phyloP scores from a whole-genome alignment of 2,329 filamentous ascomycete genomes.

The Scedosporium boydii region DNA sequence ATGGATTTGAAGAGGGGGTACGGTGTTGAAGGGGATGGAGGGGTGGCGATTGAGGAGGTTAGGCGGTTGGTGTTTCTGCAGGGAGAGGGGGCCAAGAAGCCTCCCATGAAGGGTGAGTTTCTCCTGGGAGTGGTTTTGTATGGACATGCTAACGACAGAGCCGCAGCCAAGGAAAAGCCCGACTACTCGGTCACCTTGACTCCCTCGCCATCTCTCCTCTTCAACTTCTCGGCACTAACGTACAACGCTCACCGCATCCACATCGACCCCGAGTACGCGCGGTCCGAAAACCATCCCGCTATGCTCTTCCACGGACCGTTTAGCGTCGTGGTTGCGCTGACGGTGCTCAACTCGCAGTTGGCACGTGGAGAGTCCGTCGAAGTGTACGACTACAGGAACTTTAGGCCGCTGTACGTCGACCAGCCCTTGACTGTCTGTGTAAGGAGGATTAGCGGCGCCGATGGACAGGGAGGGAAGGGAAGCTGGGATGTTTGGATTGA shows the following conservation, averaged over 20 bases:
- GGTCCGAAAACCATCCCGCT: constrained; percentile 63
- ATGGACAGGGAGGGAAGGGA: constrained; percentile 28
- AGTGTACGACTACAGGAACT: constrained; percentile 67
- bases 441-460: constrained; percentile 30
- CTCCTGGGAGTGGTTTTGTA: background rate
- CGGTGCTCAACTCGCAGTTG: constrained; percentile 36
- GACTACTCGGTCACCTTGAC: constrained; percentile 41
- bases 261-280: constrained; percentile 63
- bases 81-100: constrained; percentile 9
- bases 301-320: constrained; percentile 84
- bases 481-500: constrained; percentile 59
- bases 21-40: constrained; percentile 16
- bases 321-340: constrained; percentile 66
- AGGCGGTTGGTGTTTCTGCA: constrained; percentile 44
- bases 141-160: background rate
- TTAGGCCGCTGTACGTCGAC: constrained; percentile 69
- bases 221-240: constrained; percentile 82
- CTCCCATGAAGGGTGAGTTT: constrained; percentile 19
- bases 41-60: constrained; percentile 31
- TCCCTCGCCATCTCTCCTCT: constrained; percentile 65
- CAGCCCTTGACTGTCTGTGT: constrained; percentile 65
- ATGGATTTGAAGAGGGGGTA: constrained; percentile 42
- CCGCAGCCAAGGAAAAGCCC: constrained; percentile 16
- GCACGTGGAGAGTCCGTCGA: constrained; percentile 27
- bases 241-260: constrained; percentile 93